phyloP scores from a whole-genome alignment of 345 rosid genomes.

The Melaleuca quinquenervia region DNA sequence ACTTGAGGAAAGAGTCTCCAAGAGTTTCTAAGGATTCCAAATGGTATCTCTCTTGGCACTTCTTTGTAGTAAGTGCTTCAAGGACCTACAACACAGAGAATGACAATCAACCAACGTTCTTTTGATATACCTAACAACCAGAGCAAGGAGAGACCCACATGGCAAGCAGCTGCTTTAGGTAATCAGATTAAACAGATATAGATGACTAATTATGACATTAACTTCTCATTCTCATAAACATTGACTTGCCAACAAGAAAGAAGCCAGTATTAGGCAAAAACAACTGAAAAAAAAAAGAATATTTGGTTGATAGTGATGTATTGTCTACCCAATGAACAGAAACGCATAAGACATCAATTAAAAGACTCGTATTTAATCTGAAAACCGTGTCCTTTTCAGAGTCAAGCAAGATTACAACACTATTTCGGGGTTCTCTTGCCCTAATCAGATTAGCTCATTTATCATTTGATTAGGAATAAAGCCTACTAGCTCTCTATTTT shows the following conservation, averaged over 20 bases:
- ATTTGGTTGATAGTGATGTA: background rate
- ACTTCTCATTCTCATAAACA: background rate
- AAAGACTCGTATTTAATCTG: background rate
- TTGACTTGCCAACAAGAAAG: background rate
- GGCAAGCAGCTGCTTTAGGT: background rate
- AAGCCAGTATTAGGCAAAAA: background rate
- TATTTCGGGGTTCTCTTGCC: background rate
- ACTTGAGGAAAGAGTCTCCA: slow-evolving; percentile 90
- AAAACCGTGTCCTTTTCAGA: background rate
- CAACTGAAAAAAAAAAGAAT: background rate
- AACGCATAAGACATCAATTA: background rate
- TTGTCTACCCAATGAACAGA: background rate
- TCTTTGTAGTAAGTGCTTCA: slow-evolving; percentile 83
- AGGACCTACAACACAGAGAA: slow-evolving; percentile 32
- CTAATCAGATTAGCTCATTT: background rate
- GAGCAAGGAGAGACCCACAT: background rate
- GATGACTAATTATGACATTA: background rate
- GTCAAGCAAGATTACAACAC: background rate
- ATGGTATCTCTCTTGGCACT: slow-evolving; percentile 69
- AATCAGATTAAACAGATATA: background rate
- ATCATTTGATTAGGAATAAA: background rate
- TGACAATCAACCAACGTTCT: background rate
- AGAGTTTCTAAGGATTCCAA: slow-evolving; percentile 88
- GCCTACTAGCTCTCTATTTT: background rate
- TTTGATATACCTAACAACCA: background rate